Base-by-base conservation (phyloP, 345 rosid genomes). In the Rhodomyrtus tomentosa region DNA sequence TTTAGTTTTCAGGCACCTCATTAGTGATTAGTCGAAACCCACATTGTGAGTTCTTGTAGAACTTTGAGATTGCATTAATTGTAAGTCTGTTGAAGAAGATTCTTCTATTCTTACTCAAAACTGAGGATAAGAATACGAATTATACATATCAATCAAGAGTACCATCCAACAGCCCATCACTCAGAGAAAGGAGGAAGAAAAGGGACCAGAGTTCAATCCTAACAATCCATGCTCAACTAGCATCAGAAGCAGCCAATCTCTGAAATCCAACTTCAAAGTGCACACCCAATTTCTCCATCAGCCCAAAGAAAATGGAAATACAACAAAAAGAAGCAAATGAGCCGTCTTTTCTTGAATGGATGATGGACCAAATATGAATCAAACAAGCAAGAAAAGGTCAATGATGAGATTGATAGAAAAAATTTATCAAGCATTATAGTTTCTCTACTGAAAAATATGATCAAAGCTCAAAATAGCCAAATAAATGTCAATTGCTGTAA, bases 371-470 rank as follows among this genome's bases (percentile, higher is more conserved):
- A 58, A 58, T 3, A 62, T 62, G 42, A 0, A 62, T 62, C 74
- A 32, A 32, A 4, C 11, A 1, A 62, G 5, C 12, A 62, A 16
- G 12, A 16, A 0, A 29, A 7, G 0, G 42, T 15, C 5, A 9
- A 0, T 32, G 5, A 16, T 32, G 40, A 62, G 74, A 62, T 29
- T 29, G 42, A 62, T 0, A 29, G 36, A 62, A 32, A 10, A 62
- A 16, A 62, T 29, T 0, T 62, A 3, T 10, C 42, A 62, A 32
- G 22, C 10, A 7, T 62, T 29, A 29, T 7, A 62, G 73, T 59
- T 29, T 29, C 40, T 29, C 32, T 59, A 6, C 42, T 0, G 42
- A 15, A 2, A 0, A 0, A 62, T 29, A 62, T 15, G 40, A 62
- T 62, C 74, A 29, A 62, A 7, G 0, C 74, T 62, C 22, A 62